Evolutionary conservation across 2,329 filamentous ascomycete species (phyloP).

Genomic region (Penicillium frequentans): DNA sequence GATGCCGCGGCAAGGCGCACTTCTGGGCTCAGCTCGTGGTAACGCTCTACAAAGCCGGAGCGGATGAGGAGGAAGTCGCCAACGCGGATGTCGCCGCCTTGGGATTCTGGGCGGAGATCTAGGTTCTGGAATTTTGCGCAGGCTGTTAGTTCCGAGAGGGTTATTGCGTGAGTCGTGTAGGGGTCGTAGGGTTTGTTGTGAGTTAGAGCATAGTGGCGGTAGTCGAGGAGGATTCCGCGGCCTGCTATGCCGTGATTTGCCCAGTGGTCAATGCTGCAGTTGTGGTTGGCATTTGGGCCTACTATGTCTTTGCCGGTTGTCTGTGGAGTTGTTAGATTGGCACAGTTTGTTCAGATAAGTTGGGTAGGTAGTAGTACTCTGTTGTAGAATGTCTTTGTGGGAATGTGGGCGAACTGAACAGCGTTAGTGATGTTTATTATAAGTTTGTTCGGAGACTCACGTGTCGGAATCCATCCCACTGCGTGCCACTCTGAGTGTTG

Average conservation of each 20-base stretch:
- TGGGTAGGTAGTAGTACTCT: constrained; percentile 26
- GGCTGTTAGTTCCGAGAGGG: constrained; percentile 55
- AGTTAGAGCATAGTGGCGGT: constrained; percentile 49
- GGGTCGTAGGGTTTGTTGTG: constrained; percentile 54
- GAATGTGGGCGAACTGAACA: constrained; percentile 38
- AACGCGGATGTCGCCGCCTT: constrained; percentile 56
- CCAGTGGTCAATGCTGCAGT: constrained; percentile 47
- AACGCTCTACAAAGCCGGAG: constrained; percentile 61
- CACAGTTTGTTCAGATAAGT: neutral
- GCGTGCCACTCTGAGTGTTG: constrained; percentile 52
- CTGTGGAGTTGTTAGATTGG: constrained; percentile 14
- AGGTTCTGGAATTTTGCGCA: constrained; percentile 62
- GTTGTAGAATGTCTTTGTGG: constrained; percentile 42
- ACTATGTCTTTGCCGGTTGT: constrained; percentile 37
- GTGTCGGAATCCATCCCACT: constrained; percentile 54
- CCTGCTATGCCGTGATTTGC: constrained; percentile 43
- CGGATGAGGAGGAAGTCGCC: constrained; percentile 69
- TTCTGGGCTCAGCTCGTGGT: constrained; percentile 48
- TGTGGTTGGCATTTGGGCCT: constrained; percentile 34
- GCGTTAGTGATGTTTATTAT: neutral
- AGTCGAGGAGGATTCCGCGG: constrained; percentile 45
- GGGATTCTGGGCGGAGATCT: constrained; percentile 57
- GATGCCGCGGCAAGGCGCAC: constrained; percentile 34
- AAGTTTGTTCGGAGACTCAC: constrained; percentile 21
- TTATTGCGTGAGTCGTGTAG: constrained; percentile 56